Conservation (phyloP, 2,329 filamentous ascomycete genomes). For the Colletotrichum sp. region DNA sequence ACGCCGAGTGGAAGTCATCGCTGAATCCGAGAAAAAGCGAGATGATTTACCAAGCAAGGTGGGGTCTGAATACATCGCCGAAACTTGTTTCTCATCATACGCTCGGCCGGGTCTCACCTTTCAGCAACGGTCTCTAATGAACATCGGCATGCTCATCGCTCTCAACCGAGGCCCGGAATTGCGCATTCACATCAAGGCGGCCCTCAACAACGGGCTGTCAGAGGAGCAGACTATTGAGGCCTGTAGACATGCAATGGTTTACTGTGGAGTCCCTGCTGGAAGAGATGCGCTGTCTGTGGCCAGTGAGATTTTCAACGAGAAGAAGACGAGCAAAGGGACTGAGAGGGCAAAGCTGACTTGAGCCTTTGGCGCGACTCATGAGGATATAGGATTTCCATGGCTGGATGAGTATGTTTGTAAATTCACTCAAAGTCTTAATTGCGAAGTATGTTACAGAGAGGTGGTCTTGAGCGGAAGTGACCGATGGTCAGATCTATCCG, state of each 20-base stretch:
- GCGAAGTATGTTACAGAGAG: background rate
- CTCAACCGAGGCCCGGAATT: constrained; percentile 61
- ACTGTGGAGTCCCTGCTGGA: constrained; percentile 11
- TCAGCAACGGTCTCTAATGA: constrained; percentile 61
- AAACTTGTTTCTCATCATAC: background rate
- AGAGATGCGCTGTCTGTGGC: background rate
- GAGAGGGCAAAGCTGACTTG: background rate
- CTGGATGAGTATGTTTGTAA: background rate
- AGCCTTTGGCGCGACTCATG: background rate
- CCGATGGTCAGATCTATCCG: background rate
- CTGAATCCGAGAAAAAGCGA: background rate
- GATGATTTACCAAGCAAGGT: background rate
- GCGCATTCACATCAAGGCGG: constrained; percentile 61
- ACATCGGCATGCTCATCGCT: constrained; percentile 65
- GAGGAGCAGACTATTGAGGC: constrained; percentile 65
- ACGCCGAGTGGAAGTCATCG: background rate
- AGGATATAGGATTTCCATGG: background rate
- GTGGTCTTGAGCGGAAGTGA: background rate
- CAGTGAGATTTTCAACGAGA: background rate
- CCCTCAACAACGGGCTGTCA: constrained; percentile 61
- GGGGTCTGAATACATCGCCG: background rate
- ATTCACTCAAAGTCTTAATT: background rate
- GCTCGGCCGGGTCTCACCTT: constrained; percentile 57
- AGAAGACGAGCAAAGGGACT: background rate
- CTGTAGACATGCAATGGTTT: constrained; percentile 39